Evolutionary conservation across 2,329 filamentous ascomycete genomes (phyloP).

Genomic region (Truncatella angustata): DNA sequence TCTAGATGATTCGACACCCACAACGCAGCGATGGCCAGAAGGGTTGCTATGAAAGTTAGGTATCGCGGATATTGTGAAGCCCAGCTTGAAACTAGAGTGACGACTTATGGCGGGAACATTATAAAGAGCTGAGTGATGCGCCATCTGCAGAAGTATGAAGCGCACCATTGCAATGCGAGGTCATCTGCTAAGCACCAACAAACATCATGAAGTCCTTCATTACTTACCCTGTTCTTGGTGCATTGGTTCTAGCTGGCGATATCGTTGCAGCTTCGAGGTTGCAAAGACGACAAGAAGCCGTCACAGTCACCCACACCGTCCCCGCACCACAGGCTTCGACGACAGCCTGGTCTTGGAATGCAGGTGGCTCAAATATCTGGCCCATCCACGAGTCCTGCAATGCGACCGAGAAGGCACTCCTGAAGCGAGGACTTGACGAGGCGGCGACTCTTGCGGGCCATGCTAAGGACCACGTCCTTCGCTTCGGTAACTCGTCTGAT

Average conservation of each 20-base stretch:
- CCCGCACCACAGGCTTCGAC: slow-evolving; percentile 5
- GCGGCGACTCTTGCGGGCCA: slow-evolving; percentile 56
- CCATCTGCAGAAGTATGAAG: too few relatives aligned
- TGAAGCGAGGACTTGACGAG: slow-evolving; percentile 57
- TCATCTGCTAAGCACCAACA: too few relatives aligned
- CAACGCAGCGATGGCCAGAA: too few relatives aligned
- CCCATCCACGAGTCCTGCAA: slow-evolving; percentile 67
- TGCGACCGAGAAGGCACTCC: slow-evolving; percentile 54
- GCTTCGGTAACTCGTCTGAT: slow-evolving; percentile 54
- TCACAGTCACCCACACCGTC: slow-evolving; percentile 14
- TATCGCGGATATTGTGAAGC: too few relatives aligned
- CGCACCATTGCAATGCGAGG: too few relatives aligned
- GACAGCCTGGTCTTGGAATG: slow-evolving; percentile 15
- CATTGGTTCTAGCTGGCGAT: neutral
- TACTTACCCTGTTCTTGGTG: neutral
- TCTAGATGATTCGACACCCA: too few relatives aligned
- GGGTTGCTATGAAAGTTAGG: too few relatives aligned
- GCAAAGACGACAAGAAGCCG: slow-evolving; percentile 9
- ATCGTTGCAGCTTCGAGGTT: slow-evolving; percentile 8
- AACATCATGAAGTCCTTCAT: neutral
- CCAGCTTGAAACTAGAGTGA: too few relatives aligned
- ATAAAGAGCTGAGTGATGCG: too few relatives aligned
- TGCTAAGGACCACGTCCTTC: slow-evolving; percentile 61
- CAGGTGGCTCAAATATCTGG: slow-evolving; percentile 25
- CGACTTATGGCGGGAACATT: too few relatives aligned